Conservation (phyloP, 495 filamentous ascomycete species). For the Astrothelium subdiscretum region DNA sequence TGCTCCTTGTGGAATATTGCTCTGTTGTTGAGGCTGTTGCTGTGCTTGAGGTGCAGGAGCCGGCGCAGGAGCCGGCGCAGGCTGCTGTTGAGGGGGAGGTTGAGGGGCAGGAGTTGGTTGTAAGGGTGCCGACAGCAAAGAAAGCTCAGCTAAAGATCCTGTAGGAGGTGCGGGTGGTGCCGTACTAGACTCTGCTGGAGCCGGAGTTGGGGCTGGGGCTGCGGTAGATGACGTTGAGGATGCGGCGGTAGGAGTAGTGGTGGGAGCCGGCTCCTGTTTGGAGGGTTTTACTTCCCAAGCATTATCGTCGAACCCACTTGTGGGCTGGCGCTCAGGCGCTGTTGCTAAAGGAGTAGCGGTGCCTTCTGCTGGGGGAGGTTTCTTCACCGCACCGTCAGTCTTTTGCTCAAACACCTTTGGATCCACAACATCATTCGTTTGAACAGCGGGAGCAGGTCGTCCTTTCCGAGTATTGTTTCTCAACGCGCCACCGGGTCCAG, state of each 20-base stretch:
- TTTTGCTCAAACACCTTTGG: conserved; percentile 70
- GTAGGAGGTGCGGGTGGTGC: conserved; percentile 44
- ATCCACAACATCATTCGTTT: conserved; percentile 78
- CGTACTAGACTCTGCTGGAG: conserved; percentile 25
- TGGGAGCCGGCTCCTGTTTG: conserved; percentile 37
- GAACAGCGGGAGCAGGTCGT: conserved; percentile 69
- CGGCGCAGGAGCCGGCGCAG: conserved; percentile 19
- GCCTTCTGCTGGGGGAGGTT: conserved; percentile 30
- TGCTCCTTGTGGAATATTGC: conserved; percentile 34
- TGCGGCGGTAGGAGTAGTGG: conserved; percentile 19
- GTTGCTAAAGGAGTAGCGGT: conserved; percentile 39
- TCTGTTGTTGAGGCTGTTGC: conserved; percentile 37
- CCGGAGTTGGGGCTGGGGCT: conserved; percentile 19
- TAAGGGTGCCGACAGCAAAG: conserved; percentile 61
- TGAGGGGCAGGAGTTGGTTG: conserved; percentile 47
- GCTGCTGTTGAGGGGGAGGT: not conserved
- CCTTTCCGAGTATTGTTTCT: conserved; percentile 94
- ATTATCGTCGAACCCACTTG: conserved; percentile 79
- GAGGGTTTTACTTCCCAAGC: conserved; percentile 96
- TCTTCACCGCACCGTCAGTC: conserved; percentile 34
- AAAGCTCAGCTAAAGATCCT: conserved; percentile 68
- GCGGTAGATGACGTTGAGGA: not conserved
- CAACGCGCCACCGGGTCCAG: conserved; percentile 75
- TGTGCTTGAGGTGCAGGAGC: conserved; percentile 27
- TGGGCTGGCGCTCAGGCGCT: conserved; percentile 29